phyloP scores from a whole-genome alignment of 129 eudicot species.

The Flaveria linearis region DNA sequence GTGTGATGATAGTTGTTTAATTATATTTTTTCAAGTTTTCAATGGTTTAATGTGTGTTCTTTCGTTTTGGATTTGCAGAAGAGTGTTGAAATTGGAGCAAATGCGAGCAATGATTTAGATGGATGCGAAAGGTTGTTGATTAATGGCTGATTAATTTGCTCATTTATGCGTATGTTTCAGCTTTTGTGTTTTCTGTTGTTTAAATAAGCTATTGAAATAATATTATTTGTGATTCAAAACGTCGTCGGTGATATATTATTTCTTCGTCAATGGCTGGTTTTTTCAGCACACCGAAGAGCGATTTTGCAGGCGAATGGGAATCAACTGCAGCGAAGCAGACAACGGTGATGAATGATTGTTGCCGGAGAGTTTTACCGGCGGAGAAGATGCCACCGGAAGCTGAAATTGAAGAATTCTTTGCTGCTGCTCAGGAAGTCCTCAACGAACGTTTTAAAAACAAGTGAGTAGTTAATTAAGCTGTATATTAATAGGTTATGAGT shows the following conservation, averaged over 20 bases:
- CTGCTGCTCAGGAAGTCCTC: conserved; percentile 54
- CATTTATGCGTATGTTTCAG: not conserved
- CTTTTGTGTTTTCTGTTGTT: conserved; percentile 30
- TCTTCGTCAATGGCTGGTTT: not conserved
- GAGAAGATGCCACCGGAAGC: conserved; percentile 60
- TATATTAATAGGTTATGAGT: no score
- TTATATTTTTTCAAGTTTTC: not conserved
- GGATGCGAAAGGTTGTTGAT: conserved; percentile 45
- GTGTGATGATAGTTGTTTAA: not conserved
- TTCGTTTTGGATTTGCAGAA: conserved; percentile 28
- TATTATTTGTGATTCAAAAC: no score
- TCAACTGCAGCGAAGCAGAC: conserved; percentile 38
- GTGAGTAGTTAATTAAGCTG: conserved; percentile 30
- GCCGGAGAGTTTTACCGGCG: conserved; percentile 39
- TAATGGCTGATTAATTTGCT: conserved; percentile 24
- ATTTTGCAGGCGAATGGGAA: conserved; percentile 45
- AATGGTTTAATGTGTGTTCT: conserved; percentile 9
- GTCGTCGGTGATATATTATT: no score
- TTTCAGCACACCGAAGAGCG: conserved; percentile 41
- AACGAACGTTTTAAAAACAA: conserved; percentile 57
- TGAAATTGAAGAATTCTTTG: conserved; percentile 76
- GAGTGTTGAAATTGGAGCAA: conserved; percentile 28
- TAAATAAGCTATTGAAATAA: not conserved
- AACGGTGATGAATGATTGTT: conserved; percentile 23
- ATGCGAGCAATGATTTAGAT: conserved; percentile 29